Conservation (phyloP, 164 flowering plant genomes). For the Sextonia rubra region DNA sequence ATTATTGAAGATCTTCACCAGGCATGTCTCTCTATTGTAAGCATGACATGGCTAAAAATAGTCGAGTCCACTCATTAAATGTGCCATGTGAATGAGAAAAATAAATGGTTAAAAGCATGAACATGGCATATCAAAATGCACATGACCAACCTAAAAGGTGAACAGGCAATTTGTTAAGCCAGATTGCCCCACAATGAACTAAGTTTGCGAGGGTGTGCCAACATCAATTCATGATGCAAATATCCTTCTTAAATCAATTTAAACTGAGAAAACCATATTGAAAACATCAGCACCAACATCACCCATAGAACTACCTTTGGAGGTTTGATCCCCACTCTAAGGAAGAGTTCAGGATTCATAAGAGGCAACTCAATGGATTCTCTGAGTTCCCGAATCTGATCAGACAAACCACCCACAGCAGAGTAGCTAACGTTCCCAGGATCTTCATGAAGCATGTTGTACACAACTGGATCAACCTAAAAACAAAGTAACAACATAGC, state of each 20-base stretch:
- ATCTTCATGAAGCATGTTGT: conserved; percentile 97
- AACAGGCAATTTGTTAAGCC: background rate
- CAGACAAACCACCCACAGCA: conserved; percentile 92
- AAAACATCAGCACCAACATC: background rate
- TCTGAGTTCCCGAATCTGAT: conserved; percentile 80
- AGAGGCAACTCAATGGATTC: conserved; percentile 94
- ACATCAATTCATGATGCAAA: background rate
- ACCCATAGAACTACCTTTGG: conserved; percentile 57
- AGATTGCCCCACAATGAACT: no score
- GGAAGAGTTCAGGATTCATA: conserved; percentile 94
- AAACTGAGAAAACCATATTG: background rate
- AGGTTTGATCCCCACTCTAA: conserved; percentile 90
- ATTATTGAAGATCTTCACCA: background rate
- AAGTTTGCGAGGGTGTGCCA: no score
- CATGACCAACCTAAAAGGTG: background rate
- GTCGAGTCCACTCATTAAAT: background rate
- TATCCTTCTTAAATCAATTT: background rate
- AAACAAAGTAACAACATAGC: conserved; percentile 1
- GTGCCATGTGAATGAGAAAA: background rate
- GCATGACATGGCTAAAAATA: background rate
- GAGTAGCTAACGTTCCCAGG: conserved; percentile 95
- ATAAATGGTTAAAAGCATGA: background rate
- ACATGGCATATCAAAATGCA: background rate
- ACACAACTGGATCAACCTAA: conserved; percentile 95
- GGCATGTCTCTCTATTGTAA: background rate